A percentile compares a stretch with the other conserved stretches of the same genome.
Conservation (phyloP, 1,284 basidiomycete species). For the Wallemia ichthyophaga region DNA sequence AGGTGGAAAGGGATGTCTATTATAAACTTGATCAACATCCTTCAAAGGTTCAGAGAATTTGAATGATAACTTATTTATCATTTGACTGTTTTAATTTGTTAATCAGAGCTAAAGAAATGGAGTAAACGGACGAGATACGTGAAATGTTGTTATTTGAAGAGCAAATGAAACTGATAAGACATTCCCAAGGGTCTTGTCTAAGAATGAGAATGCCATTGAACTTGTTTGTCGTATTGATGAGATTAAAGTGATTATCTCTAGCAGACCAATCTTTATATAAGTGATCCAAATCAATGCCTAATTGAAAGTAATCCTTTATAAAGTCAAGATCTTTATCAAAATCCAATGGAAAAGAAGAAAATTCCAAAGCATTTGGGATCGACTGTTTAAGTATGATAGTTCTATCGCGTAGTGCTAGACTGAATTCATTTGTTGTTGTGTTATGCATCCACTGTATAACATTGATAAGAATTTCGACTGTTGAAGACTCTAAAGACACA, state of each 20-base stretch:
- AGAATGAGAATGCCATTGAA: constrained; percentile 34
- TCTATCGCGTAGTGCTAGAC: constrained; percentile 41
- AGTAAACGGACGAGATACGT: constrained; percentile 66
- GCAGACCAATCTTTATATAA: constrained; percentile 48
- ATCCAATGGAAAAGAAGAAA: constrained; percentile 32
- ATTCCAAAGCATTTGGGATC: constrained; percentile 27
- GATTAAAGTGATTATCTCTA: constrained; percentile 43
- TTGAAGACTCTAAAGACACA: constrained; percentile 22
- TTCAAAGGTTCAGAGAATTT: constrained; percentile 15
- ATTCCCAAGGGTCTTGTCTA: constrained; percentile 87
- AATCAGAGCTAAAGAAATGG: constrained; percentile 24
- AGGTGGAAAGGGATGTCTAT: constrained; percentile 59
- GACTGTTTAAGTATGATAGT: constrained; percentile 51
- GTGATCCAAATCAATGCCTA: constrained; percentile 37
- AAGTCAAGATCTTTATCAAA: constrained; percentile 29
- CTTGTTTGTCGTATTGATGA: constrained; percentile 24
- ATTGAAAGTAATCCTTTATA: constrained; percentile 68
- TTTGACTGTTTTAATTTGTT: constrained; percentile 8
- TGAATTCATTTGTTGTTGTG: constrained; percentile 28
- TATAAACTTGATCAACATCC: constrained; percentile 11
- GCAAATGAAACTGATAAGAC: constrained; percentile 81
- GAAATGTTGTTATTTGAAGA: constrained; percentile 91
- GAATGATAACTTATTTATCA: constrained; percentile 18
- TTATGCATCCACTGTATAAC: constrained; percentile 3
- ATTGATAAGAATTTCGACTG: constrained; percentile 6